Percentiles rank a stretch among this genome's conserved stretches.
Conservation (phyloP, 495 filamentous ascomycete species). For the Aspergillus saccharolyticus region DNA sequence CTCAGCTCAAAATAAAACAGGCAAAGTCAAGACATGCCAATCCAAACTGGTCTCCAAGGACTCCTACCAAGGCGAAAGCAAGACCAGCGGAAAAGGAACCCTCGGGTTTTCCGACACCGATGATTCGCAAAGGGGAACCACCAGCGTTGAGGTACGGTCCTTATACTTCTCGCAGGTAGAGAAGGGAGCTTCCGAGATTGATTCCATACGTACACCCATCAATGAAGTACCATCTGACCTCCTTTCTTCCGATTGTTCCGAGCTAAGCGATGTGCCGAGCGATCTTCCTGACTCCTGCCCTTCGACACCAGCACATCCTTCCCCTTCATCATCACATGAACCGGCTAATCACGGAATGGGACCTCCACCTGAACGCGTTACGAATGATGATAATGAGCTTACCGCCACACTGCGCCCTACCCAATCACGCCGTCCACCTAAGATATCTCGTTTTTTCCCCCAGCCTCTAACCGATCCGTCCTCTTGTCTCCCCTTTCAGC, state of each 20-base stretch:
- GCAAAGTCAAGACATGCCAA: neutral
- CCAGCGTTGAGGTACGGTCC: constrained; percentile 41
- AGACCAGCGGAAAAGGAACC: neutral
- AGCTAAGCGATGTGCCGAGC: constrained; percentile 29
- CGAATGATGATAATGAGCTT: neutral
- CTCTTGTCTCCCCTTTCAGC: constrained; percentile 67
- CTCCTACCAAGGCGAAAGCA: neutral
- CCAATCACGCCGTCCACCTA: constrained; percentile 19
- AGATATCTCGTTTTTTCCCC: constrained; percentile 47
- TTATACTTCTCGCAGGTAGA: constrained; percentile 33
- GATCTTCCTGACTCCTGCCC: constrained; percentile 18
- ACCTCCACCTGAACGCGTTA: no score
- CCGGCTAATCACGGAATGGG: no score
- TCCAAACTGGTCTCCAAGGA: neutral
- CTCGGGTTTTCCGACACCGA: constrained; percentile 38
- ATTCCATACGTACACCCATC: neutral
- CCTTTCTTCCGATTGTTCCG: constrained; percentile 27
- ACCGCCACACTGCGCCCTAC: constrained; percentile 11
- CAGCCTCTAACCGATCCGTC: constrained; percentile 40
- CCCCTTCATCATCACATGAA: neutral
- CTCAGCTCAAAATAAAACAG: neutral
- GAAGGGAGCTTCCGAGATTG: neutral
- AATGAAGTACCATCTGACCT: constrained; percentile 16
- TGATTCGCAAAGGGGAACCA: constrained; percentile 35
- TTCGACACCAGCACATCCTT: neutral